Conservation (phyloP, 176 grass and related monocot genomes). For the Echinochloa phyllopogon region DNA sequence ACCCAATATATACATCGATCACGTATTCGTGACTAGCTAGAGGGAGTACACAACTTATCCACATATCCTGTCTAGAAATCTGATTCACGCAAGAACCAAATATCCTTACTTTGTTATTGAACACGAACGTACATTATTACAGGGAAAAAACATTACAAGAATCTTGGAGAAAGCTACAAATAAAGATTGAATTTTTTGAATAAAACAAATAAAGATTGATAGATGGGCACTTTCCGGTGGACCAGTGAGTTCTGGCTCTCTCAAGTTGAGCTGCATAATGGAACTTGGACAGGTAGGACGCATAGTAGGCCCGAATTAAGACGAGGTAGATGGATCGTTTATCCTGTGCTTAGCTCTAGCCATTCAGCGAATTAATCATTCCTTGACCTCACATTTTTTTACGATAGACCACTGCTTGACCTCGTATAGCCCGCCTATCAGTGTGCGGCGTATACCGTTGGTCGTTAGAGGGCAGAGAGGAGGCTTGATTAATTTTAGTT, state of each 20-base stretch:
- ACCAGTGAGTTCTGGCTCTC: neutral
- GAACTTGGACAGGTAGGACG: neutral
- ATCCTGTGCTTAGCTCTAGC: neutral
- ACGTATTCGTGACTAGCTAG: too few relatives aligned
- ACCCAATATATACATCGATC: too few relatives aligned
- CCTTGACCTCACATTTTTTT: neutral
- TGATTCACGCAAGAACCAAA: neutral
- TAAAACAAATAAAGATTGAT: neutral
- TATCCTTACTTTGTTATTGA: neutral
- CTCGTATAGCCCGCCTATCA: neutral
- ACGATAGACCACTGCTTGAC: neutral
- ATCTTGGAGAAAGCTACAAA: neutral
- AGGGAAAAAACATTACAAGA: neutral
- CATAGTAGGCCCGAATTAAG: conserved; percentile 2
- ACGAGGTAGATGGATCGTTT: conserved; percentile 10
- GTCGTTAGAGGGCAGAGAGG: neutral
- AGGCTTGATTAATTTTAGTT: neutral
- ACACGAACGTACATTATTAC: neutral
- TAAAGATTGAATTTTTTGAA: neutral
- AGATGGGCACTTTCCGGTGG: neutral
- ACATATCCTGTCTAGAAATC: neutral
- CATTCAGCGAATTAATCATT: neutral
- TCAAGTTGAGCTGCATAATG: neutral
- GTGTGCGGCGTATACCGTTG: neutral
- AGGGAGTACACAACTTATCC: too few relatives aligned